These are phyloP conservation scores for Kluyveromyces sp. DNA, from an alignment of 1,139 yeast species.

Conservation along the genomic window DNA sequence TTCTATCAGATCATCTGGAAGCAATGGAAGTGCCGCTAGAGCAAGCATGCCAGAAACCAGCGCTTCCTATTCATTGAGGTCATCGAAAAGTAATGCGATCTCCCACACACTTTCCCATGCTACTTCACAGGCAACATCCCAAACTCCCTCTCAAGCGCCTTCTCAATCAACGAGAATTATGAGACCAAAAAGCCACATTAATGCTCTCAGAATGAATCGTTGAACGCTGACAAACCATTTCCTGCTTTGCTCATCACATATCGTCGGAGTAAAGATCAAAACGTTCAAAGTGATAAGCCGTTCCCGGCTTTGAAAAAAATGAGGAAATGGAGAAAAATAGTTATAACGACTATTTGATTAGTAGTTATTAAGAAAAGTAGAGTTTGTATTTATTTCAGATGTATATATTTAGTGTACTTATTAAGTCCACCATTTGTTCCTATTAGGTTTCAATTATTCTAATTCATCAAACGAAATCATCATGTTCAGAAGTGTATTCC, in stretches of 20 bases:
- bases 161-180: not conserved
- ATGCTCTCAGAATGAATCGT: constrained; percentile 1
- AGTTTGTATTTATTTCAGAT: too few relatives aligned
- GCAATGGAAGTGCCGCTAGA: constrained; percentile 4
- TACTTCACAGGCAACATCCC: not conserved
- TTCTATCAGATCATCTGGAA: constrained; percentile 3
- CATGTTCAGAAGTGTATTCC: constrained; percentile 21
- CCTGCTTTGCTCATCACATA: not conserved
- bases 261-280: not conserved
- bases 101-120: not conserved
- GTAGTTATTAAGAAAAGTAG: too few relatives aligned
- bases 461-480: not conserved
- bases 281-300: not conserved
- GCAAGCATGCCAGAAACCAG: constrained; percentile 1
- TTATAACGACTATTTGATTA: too few relatives aligned
- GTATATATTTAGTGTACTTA: too few relatives aligned
- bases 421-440: too few relatives aligned
- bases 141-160: not conserved
- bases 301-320: not conserved
- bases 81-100: not conserved
- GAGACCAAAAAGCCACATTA: constrained; percentile 1
- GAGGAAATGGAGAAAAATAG: not conserved
- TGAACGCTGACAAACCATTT: not conserved
- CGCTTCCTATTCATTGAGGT: constrained; percentile 1
- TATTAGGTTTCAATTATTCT: too few relatives aligned